These are phyloP conservation scores for Peronosclerospora sorghi DNA, from an alignment of 352 stramenopile genomes.

Conservation along the genomic window DNA sequence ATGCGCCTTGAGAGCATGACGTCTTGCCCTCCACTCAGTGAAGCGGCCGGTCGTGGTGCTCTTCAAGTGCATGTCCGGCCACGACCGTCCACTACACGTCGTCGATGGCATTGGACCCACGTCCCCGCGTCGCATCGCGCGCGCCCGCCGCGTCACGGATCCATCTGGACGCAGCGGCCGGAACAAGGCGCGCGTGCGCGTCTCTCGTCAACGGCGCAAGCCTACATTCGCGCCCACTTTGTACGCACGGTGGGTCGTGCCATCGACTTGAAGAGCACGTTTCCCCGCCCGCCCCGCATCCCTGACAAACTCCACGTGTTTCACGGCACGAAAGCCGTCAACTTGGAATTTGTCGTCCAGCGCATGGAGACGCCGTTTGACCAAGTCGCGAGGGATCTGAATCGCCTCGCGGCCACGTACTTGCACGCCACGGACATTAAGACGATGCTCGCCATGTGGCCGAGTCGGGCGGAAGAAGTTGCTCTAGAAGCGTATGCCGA, in stretches of 20 bases:
- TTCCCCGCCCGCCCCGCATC: too few relatives aligned
- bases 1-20: constrained; percentile 20
- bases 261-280: too few relatives aligned
- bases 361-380: constrained; percentile 9
- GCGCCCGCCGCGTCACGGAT: constrained; percentile 4
- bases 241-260: too few relatives aligned
- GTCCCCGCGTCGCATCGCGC: constrained; percentile 8
- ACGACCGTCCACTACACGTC: too few relatives aligned
- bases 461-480: constrained; percentile 14
- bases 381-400: constrained; percentile 13
- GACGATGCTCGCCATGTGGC: constrained; percentile 24
- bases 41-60: background rate
- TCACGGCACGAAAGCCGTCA: constrained; percentile 15
- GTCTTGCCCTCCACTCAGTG: background rate
- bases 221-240: too few relatives aligned
- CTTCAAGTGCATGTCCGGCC: too few relatives aligned
- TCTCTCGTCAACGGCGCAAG: too few relatives aligned
- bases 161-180: constrained; percentile 8
- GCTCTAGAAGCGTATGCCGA: constrained; percentile 14
- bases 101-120: constrained; percentile 17
- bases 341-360: constrained; percentile 14
- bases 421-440: constrained; percentile 17
- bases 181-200: constrained; percentile 6
- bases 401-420: constrained; percentile 19
- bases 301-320: constrained; percentile 9